Percentiles rank a stretch among this genome's conserved stretches.
Conservation (phyloP, 306 rosid species). For the Corylus avellana region DNA sequence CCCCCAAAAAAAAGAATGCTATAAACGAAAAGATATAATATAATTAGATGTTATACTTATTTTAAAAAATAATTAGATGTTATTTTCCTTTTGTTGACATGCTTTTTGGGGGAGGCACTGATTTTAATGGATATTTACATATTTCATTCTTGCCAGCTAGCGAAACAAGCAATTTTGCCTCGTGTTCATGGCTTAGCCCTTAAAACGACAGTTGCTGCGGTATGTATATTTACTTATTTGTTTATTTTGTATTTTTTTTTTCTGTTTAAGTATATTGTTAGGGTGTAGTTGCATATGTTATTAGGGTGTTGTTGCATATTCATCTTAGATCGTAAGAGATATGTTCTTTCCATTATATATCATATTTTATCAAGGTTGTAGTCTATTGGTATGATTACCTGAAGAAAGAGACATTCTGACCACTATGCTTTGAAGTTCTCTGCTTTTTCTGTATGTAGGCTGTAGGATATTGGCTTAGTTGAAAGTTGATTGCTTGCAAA, state of each 20-base stretch:
- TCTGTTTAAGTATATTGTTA: neutral
- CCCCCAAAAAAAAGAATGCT: neutral
- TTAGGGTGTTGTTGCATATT: neutral
- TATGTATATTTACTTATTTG: conserved; percentile 43
- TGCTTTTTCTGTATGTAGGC: neutral
- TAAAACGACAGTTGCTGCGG: conserved; percentile 97
- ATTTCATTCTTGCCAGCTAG: conserved; percentile 58
- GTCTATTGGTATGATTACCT: neutral
- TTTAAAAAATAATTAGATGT: neutral
- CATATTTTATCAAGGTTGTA: neutral
- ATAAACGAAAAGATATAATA: neutral
- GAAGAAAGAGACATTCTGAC: neutral
- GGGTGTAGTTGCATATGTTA: neutral
- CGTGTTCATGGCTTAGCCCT: conserved; percentile 97
- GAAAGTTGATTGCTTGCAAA: neutral
- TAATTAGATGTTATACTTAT: neutral
- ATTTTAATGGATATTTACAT: conserved; percentile 19
- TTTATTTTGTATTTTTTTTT: conserved; percentile 13
- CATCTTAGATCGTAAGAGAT: neutral
- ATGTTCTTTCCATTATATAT: neutral
- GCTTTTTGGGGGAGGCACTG: conserved; percentile 18
- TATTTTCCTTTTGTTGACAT: conserved; percentile 14
- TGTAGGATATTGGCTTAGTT: neutral
- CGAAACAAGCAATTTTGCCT: conserved; percentile 85
- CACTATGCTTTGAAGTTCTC: neutral